phyloP scores from a whole-genome alignment of 768 basidiomycete species.

The Suillus variegatus region DNA sequence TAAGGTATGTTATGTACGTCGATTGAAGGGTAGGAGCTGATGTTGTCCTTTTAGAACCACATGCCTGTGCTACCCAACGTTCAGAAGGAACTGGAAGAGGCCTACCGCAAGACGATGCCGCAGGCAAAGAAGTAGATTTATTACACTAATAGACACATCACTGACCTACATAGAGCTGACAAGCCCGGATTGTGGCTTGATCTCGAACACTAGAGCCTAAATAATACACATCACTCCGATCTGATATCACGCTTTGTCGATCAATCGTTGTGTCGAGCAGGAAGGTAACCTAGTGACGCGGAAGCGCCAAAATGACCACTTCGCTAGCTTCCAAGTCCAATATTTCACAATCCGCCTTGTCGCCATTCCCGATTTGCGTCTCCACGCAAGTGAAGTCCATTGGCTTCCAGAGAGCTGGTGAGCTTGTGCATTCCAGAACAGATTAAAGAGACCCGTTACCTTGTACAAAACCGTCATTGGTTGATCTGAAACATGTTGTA shows the following conservation, averaged over 20 bases:
- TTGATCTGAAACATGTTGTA: constrained; percentile 61
- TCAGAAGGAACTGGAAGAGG: constrained; percentile 88
- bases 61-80: constrained; percentile 81
- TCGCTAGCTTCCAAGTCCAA: constrained; percentile 47
- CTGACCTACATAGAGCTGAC: constrained; percentile 2
- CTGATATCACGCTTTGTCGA: neutral
- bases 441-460: constrained; percentile 39
- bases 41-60: constrained; percentile 54
- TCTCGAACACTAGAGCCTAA: neutral
- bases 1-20: constrained; percentile 50
- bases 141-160: neutral
- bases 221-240: constrained; percentile 3
- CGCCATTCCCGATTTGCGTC: constrained; percentile 86
- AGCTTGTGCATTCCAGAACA: constrained; percentile 15
- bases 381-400: constrained; percentile 90
- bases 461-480: constrained; percentile 83
- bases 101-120: constrained; percentile 76
- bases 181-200: neutral
- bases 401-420: constrained; percentile 40
- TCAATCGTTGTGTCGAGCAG: neutral
- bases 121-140: constrained; percentile 65
- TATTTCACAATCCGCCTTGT: constrained; percentile 83
- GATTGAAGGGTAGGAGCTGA: constrained; percentile 4
- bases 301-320: constrained; percentile 33
- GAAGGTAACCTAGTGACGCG: neutral